Evolutionary conservation across 805 yeast genomes (phyloP), one percentile per base, ranked within the genome.

Genomic region (Blastobotrys attinorum): DNA sequence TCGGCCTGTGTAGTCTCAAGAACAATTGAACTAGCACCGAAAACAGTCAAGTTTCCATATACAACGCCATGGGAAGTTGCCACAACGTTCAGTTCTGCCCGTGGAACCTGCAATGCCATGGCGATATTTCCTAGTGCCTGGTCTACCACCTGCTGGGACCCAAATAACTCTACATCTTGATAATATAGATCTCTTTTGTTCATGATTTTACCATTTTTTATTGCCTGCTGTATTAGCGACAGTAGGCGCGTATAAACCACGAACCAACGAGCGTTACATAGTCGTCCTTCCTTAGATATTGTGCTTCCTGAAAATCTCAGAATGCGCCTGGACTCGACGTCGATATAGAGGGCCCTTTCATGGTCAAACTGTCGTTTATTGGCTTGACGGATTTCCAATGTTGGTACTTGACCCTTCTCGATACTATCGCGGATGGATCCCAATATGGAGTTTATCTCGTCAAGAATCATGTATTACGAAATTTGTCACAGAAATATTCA

Each of bases 131-230:
- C 69, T 1, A 81, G 46, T 2, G 65, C 54, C 2, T 55, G 44
- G 41, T 72, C 70, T 1, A 76, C 73, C 3, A 48, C 53, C 0
- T 50, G 11, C 53, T 81, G 87, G 2, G 50, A 55, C 16, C 56
- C 48, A 56, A 77, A 81, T 16, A 79, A 52, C 15, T 60, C 61
- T 2, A 77, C 82, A 53, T 79, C 79, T 40, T 66, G 66, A 57
- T 81, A 81, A 60, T 66, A 81, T 0, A 81, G 45, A 50, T 80
- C 85, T 48, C 88, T 61, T 42, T 67, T 67, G 1, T 84, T 66
- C 13, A 52, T 50, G 3, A 51, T 34, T 23, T 45, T 42, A 8
- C 42, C 45, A 0, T 29, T 35, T 3, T 20, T 15, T 20, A 62
- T 40, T 23, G 52, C 54, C 1, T 39, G 46, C 29, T 11, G 29